Conservation (phyloP, 1,284 basidiomycete species). For the Cryptococcus sp. region DNA sequence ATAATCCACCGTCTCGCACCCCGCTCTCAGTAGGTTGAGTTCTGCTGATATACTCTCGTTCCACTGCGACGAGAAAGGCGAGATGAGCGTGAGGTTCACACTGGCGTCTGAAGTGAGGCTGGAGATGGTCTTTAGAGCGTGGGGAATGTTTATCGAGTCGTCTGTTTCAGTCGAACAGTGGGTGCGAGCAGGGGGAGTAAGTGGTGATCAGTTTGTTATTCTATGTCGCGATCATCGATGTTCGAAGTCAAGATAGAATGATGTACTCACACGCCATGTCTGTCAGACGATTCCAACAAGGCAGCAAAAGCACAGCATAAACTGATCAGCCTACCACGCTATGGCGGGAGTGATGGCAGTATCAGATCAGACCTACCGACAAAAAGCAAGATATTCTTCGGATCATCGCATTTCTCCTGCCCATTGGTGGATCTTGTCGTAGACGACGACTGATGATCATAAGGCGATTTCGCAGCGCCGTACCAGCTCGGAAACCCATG, state of each 20-base stretch:
- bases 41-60: not conserved
- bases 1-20: conserved; percentile 15
- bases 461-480: not conserved
- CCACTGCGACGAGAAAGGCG: conserved; percentile 16
- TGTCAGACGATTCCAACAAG: no score
- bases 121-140: conserved; percentile 8
- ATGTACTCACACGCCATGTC: not conserved
- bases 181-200: not conserved
- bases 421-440: not conserved
- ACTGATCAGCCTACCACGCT: no score
- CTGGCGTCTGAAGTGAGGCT: conserved; percentile 2
- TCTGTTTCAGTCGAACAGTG: conserved; percentile 3
- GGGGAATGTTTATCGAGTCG: conserved; percentile 11
- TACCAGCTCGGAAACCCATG: conserved; percentile 26
- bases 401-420: conserved; percentile 13
- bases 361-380: conserved; percentile 11
- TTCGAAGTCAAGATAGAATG: no score
- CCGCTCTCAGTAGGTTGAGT: conserved; percentile 7
- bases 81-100: conserved; percentile 11
- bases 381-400: conserved; percentile 13
- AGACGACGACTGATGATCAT: no score
- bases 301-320: no score
- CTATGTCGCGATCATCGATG: no score
- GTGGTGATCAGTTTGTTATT: not conserved
- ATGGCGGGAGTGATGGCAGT: not conserved